Conservation (phyloP, 2,329 filamentous ascomycete genomes). For the Aschersonia sp. region DNA sequence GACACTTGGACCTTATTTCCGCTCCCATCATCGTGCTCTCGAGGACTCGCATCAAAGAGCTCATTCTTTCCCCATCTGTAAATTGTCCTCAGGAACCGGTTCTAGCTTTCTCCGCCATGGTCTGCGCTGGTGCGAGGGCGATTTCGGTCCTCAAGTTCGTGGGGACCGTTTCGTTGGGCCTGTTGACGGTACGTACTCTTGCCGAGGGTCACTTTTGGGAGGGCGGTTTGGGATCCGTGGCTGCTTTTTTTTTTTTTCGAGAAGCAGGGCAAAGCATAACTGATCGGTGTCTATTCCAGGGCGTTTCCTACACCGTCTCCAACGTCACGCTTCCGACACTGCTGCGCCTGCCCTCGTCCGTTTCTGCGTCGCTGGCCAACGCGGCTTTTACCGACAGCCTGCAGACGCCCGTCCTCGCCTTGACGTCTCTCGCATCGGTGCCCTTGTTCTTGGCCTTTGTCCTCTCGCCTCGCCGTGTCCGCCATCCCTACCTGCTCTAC, state of each 20-base stretch:
- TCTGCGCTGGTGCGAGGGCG: constrained; percentile 35
- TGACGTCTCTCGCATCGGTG: constrained; percentile 53
- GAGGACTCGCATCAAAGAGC: neutral
- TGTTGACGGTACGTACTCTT: constrained; percentile 58
- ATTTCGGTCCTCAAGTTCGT: constrained; percentile 82
- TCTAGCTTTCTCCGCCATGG: constrained; percentile 28
- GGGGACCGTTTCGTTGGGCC: constrained; percentile 74
- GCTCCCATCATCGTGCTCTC: too few species aligned
- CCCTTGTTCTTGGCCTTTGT: constrained; percentile 66
- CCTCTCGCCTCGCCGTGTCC: constrained; percentile 57
- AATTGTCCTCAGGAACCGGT: neutral
- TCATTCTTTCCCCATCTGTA: neutral
- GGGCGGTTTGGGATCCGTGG: neutral
- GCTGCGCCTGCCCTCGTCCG: constrained; percentile 64
- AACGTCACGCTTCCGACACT: constrained; percentile 67
- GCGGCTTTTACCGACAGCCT: constrained; percentile 48
- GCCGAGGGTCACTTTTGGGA: neutral
- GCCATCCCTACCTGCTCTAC: constrained; percentile 86
- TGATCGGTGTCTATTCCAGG: constrained; percentile 33
- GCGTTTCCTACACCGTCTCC: constrained; percentile 74
- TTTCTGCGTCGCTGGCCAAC: constrained; percentile 55
- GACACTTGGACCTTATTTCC: too few species aligned
- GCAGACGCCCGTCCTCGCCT: constrained; percentile 47
- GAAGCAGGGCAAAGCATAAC: neutral
- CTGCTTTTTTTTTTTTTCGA: constrained; percentile 2